Evolutionary conservation across 2,329 filamentous ascomycete genomes (phyloP).

Genomic region (Paecilomyces dactylethromorphus): DNA sequence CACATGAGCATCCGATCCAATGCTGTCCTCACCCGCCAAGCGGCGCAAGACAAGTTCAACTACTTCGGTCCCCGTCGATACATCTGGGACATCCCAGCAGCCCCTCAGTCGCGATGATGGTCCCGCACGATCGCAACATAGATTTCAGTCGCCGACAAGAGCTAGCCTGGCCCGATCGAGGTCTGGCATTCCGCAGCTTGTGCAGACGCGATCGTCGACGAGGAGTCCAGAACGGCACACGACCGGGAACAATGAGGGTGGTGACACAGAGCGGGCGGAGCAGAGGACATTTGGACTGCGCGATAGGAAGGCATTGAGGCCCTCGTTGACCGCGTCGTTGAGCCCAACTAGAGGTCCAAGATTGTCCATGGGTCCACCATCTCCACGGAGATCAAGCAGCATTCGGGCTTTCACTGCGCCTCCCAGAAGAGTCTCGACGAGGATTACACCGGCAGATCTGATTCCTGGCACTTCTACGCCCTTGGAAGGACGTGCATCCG

Average conservation of each 20-base stretch:
- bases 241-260: slow-evolving; percentile 6
- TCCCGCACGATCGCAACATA: slow-evolving; percentile 31
- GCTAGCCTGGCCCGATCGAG: slow-evolving; percentile 58
- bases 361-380: slow-evolving; percentile 10
- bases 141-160: slow-evolving; percentile 61
- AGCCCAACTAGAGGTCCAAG: slow-evolving; percentile 17
- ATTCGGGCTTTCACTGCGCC: slow-evolving; percentile 30
- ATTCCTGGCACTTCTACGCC: slow-evolving; percentile 20
- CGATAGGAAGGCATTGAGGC: slow-evolving; percentile 30
- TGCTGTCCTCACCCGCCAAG: slow-evolving; percentile 57
- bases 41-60: slow-evolving; percentile 57
- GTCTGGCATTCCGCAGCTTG: slow-evolving; percentile 49
- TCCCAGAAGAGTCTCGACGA: slow-evolving; percentile 27
- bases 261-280: slow-evolving; percentile 11
- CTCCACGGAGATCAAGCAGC: slow-evolving; percentile 21
- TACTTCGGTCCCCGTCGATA: slow-evolving; percentile 37
- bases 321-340: slow-evolving; percentile 22
- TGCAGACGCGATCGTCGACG: slow-evolving; percentile 33
- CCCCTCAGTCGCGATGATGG: slow-evolving; percentile 12
- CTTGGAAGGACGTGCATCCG: not conserved
- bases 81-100: slow-evolving; percentile 31
- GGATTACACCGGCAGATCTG: slow-evolving; percentile 23
- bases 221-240: slow-evolving; percentile 22
- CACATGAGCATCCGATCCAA: slow-evolving; percentile 18
- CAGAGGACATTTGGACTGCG: slow-evolving; percentile 23